These are phyloP conservation scores for Neonectria sp. DNA, from an alignment of 2,329 filamentous ascomycete genomes.

Conservation along the genomic window DNA sequence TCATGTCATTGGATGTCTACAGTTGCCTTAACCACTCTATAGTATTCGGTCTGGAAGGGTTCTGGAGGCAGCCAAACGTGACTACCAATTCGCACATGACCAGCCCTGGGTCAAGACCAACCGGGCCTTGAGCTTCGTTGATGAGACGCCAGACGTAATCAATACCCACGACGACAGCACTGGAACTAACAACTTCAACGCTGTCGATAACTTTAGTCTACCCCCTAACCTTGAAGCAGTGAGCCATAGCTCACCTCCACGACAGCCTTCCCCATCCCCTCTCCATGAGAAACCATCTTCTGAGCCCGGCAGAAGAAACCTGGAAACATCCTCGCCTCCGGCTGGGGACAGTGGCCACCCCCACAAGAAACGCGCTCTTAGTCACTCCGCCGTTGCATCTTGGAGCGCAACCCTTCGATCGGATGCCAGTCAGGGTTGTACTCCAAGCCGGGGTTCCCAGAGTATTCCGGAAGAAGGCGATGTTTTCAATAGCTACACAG, in stretches of 20 bases:
- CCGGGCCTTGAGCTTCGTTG: constrained; percentile 47
- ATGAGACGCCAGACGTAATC: constrained; percentile 49
- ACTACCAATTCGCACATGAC: constrained; percentile 44
- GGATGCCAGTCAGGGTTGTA: constrained; percentile 27
- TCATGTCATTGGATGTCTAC: neutral
- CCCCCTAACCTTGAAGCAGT: constrained; percentile 15
- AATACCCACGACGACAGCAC: constrained; percentile 45
- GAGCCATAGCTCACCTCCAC: constrained; percentile 31
- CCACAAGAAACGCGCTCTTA: constrained; percentile 42
- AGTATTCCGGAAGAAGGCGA: constrained; percentile 12
- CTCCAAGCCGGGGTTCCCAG: constrained; percentile 36
- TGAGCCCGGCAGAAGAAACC: constrained; percentile 14
- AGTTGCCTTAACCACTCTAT: constrained; percentile 14
- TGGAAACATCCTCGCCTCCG: constrained; percentile 1
- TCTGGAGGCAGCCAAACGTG: constrained; percentile 34
- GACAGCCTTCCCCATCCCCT: constrained; percentile 7
- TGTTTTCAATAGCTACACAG: constrained; percentile 26
- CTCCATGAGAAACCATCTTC: constrained; percentile 17
- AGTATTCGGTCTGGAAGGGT: constrained; percentile 41
- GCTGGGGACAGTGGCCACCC: constrained; percentile 29
- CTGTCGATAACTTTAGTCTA: constrained; percentile 23
- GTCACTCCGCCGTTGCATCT: constrained; percentile 34
- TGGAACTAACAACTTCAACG: constrained; percentile 30
- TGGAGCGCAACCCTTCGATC: constrained; percentile 35
- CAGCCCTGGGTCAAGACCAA: constrained; percentile 50